Evolutionary conservation across 495 filamentous ascomycete species (phyloP).

Genomic region (Aspergillus panamensis): DNA sequence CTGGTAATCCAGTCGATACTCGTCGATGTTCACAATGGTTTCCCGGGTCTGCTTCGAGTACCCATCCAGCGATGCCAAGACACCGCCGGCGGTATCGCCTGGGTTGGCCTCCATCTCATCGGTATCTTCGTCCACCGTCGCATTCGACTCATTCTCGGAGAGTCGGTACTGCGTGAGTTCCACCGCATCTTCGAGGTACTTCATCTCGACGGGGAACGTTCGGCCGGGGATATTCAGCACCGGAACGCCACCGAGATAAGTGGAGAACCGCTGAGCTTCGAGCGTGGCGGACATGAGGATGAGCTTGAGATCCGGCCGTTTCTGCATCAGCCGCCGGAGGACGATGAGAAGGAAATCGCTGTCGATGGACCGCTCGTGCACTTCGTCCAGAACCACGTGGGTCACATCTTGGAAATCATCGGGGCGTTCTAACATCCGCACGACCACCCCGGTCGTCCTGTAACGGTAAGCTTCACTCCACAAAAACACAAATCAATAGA

Average conservation of each 20-base stretch:
- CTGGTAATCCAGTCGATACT: slow-evolving; percentile 81
- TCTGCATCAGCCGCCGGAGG: slow-evolving; percentile 71
- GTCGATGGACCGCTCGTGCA: slow-evolving; percentile 92
- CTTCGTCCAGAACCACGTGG: slow-evolving; percentile 90
- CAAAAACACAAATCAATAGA: slow-evolving; percentile 3
- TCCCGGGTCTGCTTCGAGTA: slow-evolving; percentile 73
- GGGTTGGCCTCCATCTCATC: slow-evolving; percentile 46
- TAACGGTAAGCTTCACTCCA: slow-evolving; percentile 16
- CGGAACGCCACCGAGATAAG: slow-evolving; percentile 78
- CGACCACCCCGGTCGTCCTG: slow-evolving; percentile 76
- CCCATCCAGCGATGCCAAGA: slow-evolving; percentile 50
- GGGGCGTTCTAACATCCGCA: slow-evolving; percentile 91
- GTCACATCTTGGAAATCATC: slow-evolving; percentile 83
- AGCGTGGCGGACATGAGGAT: slow-evolving; percentile 96
- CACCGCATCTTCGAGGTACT: slow-evolving; percentile 87
- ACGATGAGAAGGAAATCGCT: slow-evolving; percentile 93
- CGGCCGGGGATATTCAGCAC: slow-evolving; percentile 86
- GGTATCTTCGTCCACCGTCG: slow-evolving; percentile 43
- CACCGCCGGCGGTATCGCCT: slow-evolving; percentile 37
- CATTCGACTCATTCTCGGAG: slow-evolving; percentile 45
- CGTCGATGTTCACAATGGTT: slow-evolving; percentile 71
- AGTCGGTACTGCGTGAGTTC: slow-evolving; percentile 71
- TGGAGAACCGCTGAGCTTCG: slow-evolving; percentile 85
- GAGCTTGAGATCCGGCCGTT: slow-evolving; percentile 71
- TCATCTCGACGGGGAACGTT: slow-evolving; percentile 85